These are phyloP conservation scores for Calycina herbarum DNA, from an alignment of 2,329 filamentous ascomycete genomes.

Conservation along the genomic window DNA sequence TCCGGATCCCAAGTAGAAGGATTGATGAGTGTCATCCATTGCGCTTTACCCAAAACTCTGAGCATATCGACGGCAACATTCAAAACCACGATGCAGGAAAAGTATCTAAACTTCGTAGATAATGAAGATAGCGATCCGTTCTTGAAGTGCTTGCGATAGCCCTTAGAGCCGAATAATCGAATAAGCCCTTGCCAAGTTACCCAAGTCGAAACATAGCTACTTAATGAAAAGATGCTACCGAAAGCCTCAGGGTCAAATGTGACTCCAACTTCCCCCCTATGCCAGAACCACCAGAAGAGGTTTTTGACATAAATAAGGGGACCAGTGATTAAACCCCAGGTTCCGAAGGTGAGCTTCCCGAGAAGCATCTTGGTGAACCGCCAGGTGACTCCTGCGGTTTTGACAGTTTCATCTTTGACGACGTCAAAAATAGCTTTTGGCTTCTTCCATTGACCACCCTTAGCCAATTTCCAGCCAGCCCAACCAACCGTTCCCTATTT, in stretches of 20 bases:
- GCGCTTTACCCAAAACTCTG: background rate
- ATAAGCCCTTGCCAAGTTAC: background rate
- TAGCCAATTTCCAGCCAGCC: background rate
- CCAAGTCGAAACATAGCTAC: background rate
- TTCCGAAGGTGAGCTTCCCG: background rate
- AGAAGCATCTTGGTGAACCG: background rate
- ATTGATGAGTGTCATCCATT: background rate
- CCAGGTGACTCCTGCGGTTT: background rate
- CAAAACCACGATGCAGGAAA: background rate
- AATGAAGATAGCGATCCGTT: background rate
- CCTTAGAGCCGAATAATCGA: background rate
- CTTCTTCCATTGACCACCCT: background rate
- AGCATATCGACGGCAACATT: background rate
- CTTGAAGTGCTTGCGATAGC: background rate
- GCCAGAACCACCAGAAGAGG: background rate
- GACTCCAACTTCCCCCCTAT: background rate
- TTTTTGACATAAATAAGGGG: too few relatives aligned
- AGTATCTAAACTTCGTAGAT: background rate
- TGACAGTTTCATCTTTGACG: background rate
- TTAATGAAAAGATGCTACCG: background rate
- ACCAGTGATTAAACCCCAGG: background rate
- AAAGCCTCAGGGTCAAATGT: background rate
- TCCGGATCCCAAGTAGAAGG: background rate
- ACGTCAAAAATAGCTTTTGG: background rate
- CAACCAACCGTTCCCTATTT: background rate